Evolutionary conservation across 345 rosid species (phyloP), one percentile per base, ranked within the genome.

Genomic region (Eucalyptus sideroxylon): DNA sequence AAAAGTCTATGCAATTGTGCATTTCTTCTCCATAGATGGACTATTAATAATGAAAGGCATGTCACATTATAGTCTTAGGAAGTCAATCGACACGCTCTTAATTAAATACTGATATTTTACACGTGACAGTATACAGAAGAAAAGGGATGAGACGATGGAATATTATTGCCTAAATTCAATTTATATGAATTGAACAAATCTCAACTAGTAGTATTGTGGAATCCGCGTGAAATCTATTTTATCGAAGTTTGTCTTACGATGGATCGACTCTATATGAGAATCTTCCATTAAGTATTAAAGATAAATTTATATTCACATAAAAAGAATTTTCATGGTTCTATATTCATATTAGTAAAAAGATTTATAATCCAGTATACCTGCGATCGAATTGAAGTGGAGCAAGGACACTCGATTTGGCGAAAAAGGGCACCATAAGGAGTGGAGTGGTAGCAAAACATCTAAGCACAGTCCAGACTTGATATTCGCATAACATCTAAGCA

Each of bases 191-290:
- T 26, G 17, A 62, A 62, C 4, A 17, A 30, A 30, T 30, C 69
- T 30, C 69, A 15, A 62, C 16, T 1, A 11, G 1, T 30, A 6
- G 14, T 30, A 62, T 13, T 30, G 6, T 30, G 9, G 17, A 30
- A 62, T 62, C 5, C 1, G 0, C 9, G 1, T 60, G 31, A 27
- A 4, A 6, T 60, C 31, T 1, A 27, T 60, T 60, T 11, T 60
- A 60, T 60, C 2, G 6, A 27, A 11, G 16, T 60, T 16, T 1
- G 31, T 60, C n/a, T 26, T 9, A 0, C 1, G 16, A 60, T 26
- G 3, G n/a, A 60, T 27, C 1, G 4, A 27, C n/a, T 59, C n/a
- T 27, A 26, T 60, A 60, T 1, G 67, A 60, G 2, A 60, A 60
- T 60, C 3, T 60, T 12, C 65, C n/a, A 59, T 59, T 59, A 6